Conservation (phyloP, 148 eudicot species). For the Rhododendron ovatum region DNA sequence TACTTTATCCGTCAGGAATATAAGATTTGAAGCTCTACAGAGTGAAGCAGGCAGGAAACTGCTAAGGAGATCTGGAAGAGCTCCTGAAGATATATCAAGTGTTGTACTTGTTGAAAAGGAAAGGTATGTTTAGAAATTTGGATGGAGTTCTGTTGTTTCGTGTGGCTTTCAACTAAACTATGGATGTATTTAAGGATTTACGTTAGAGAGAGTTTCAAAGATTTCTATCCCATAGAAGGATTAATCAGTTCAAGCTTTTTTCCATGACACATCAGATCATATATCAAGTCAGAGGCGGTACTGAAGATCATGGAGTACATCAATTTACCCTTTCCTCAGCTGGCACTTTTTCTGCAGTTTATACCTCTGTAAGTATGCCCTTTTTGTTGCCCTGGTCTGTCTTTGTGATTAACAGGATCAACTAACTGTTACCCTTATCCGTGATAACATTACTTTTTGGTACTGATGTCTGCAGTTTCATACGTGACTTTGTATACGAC, state of each 20-base stretch:
- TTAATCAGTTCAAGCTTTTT: not conserved
- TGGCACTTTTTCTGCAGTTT: constrained; percentile 75
- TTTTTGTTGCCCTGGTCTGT: not conserved
- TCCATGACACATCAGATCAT: constrained; percentile 44
- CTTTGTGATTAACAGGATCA: not conserved
- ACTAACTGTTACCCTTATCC: not conserved
- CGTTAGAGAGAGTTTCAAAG: not conserved
- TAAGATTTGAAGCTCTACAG: constrained; percentile 91
- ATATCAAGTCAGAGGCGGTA: constrained; percentile 93
- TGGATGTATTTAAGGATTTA: not conserved
- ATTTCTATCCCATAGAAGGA: not conserved
- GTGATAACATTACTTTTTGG: not conserved
- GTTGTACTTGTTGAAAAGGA: constrained; percentile 92
- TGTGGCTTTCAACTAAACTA: not conserved
- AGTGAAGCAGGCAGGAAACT: constrained; percentile 84
- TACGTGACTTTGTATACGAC: constrained; percentile 87
- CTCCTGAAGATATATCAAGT: constrained; percentile 98
- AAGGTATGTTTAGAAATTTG: constrained; percentile 34
- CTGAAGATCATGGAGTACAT: constrained; percentile 96
- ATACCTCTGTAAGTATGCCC: constrained; percentile 60
- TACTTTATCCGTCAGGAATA: constrained; percentile 38
- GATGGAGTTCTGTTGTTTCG: not conserved
- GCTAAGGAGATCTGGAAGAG: constrained; percentile 83
- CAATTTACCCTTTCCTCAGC: constrained; percentile 82
- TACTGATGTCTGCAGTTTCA: constrained; percentile 49